These are phyloP conservation scores for Platismatia glauca DNA, from an alignment of 495 filamentous ascomycete species.

Conservation along the genomic window DNA sequence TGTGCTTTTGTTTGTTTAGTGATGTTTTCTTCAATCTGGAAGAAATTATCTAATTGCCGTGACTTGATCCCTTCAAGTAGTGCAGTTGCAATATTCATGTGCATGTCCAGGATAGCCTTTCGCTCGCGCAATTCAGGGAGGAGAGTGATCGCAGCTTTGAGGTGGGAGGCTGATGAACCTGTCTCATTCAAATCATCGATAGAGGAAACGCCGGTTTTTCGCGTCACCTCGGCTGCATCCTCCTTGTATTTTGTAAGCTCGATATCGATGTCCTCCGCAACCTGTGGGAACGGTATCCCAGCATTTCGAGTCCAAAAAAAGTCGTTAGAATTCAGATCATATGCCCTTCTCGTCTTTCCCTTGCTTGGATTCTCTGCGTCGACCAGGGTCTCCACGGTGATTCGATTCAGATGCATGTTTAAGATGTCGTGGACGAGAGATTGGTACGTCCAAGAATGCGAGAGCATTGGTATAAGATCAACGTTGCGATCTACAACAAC, in stretches of 20 bases:
- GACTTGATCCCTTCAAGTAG: conserved; percentile 85
- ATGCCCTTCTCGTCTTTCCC: conserved; percentile 68
- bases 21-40: conserved; percentile 89
- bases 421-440: conserved; percentile 92
- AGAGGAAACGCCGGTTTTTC: conserved; percentile 84
- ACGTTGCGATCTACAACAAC: conserved; percentile 91
- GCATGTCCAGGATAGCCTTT: conserved; percentile 89
- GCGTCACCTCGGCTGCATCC: conserved; percentile 88
- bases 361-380: conserved; percentile 68
- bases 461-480: conserved; percentile 95
- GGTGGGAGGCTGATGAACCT: conserved; percentile 79
- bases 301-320: conserved; percentile 98
- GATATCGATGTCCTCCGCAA: conserved; percentile 89
- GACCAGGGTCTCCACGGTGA: conserved; percentile 74
- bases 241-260: conserved; percentile 93
- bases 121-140: conserved; percentile 87
- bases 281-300: conserved; percentile 87
- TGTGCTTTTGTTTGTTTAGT: conserved; percentile 86
- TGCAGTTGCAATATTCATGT: conserved; percentile 95
- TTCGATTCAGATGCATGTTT: conserved; percentile 89
- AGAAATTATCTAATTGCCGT: conserved; percentile 90
- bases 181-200: conserved; percentile 90
- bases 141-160: conserved; percentile 89
- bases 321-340: conserved; percentile 83
- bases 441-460: conserved; percentile 98